phyloP scores from a whole-genome alignment of 2,329 filamentous ascomycete genomes.

The Cladosporium oxysporum region DNA sequence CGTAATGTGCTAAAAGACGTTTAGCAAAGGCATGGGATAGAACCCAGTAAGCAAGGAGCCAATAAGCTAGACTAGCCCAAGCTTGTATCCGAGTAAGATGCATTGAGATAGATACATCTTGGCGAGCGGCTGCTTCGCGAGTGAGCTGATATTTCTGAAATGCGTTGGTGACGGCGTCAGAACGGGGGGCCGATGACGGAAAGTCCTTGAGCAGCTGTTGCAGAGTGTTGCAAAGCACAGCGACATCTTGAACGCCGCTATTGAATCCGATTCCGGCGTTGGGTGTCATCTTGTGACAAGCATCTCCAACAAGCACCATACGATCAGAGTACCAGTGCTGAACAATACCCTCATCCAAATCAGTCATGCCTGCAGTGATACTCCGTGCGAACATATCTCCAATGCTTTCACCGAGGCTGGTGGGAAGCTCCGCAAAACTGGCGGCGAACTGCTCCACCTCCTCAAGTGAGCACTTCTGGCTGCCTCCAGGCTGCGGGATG shows the following conservation, averaged over 20 bases:
- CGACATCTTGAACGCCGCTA: slow-evolving; percentile 16
- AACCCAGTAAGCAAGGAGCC: not conserved
- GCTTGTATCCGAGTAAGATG: not conserved
- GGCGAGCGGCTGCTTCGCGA: not conserved
- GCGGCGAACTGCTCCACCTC: not conserved
- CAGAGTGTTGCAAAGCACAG: not conserved
- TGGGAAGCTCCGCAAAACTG: not conserved
- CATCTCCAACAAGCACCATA: not conserved
- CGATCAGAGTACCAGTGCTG: not conserved
- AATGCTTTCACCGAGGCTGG: not conserved
- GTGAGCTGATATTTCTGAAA: not conserved
- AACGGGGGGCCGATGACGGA: not conserved
- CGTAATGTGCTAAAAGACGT: not conserved
- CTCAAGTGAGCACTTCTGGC: not conserved
- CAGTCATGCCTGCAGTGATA: not conserved
- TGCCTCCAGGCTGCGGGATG: not conserved
- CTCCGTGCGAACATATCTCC: not conserved
- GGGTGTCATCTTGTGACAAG: not conserved
- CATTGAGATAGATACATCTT: not conserved
- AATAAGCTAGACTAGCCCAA: not conserved
- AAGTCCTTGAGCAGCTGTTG: not conserved
- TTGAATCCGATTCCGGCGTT: not conserved
- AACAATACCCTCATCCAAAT: not conserved
- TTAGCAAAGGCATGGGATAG: not conserved
- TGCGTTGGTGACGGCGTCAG: not conserved